Conservation (phyloP, 495 filamentous ascomycete species). For the Xanthoparmelia taractica region DNA sequence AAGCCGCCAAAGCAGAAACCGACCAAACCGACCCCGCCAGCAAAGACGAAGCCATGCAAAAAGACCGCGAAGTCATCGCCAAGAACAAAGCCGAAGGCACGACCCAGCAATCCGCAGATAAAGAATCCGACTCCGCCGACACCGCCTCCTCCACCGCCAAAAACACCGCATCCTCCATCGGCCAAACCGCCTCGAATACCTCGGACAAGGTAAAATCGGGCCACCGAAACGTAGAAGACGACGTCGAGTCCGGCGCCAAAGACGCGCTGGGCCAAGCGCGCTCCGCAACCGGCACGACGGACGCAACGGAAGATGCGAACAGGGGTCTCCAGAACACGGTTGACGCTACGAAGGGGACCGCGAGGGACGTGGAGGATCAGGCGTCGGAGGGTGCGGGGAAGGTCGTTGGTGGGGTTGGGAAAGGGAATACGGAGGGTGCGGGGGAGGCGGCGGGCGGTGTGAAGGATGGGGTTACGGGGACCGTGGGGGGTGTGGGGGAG, state of each 20-base stretch:
- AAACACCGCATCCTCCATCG: constrained; percentile 11
- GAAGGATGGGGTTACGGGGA: constrained; percentile 1
- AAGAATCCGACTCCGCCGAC: constrained; percentile 10
- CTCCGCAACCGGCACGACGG: constrained; percentile 17
- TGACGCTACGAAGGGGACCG: constrained; percentile 18
- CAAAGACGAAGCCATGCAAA: constrained; percentile 9
- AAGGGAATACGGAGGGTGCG: constrained; percentile 8
- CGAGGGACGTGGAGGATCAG: constrained; percentile 2
- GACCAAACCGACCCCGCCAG: not conserved
- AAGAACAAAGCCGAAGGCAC: constrained; percentile 8
- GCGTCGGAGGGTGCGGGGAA: constrained; percentile 7
- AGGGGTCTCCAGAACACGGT: constrained; percentile 14
- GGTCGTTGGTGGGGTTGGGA: constrained; percentile 7
- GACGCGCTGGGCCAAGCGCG: constrained; percentile 11
- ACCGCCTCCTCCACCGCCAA: constrained; percentile 4
- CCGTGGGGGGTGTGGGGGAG: constrained; percentile 8
- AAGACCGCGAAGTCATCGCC: constrained; percentile 11
- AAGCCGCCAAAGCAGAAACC: not conserved
- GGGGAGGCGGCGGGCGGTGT: constrained; percentile 11
- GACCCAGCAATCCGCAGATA: constrained; percentile 6
- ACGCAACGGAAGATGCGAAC: constrained; percentile 16
- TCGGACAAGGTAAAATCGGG: constrained; percentile 16
- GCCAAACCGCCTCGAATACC: constrained; percentile 16
- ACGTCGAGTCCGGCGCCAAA: constrained; percentile 16
- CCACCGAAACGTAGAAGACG: constrained; percentile 18